Base-by-base conservation (phyloP, 768 basidiomycete genomes). In the Tylopilus plumbeoviolaceoides region DNA sequence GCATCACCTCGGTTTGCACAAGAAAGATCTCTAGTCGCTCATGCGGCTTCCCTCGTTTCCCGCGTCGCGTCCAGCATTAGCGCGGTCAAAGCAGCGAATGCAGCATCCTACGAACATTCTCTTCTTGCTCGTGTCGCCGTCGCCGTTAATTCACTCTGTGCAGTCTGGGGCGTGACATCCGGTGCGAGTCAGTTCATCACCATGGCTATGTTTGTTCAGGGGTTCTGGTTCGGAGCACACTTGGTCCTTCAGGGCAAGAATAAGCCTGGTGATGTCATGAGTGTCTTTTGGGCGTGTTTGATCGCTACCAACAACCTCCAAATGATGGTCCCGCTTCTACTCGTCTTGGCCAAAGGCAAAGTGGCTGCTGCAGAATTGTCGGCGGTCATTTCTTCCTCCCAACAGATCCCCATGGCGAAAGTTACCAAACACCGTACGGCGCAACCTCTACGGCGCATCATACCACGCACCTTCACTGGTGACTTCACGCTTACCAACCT, bases 241-340 rank as follows among this genome's bases (percentile, higher is more conserved):
- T 79, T 97, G 47, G 92, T 99, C n/a, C 72, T 83, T n/a, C 77
- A 85, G 12, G 89, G 87, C 15, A 81, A 76, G 56, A 77, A 82
- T 48, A 72, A 72, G 4, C 73, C 88, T 0, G 92, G 92, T 1
- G 80, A 86, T 33, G 89, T 98, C 57, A 95, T 94, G 87, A 85
- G 89, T n/a, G 91, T 95, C 47, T 99, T 98, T 69, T 98, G 95
- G 95, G 94, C 95, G 0, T 94, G 91, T 66, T 75, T 98, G 20
- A 89, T 98, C 55, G 93, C 91, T 0, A 87, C 89, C 1, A 85
- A 80, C 60, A 93, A 91, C 67, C 72, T 97, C 3, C 93, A 97
- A 66, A 83, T 88, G 78, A 84, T 84, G 61, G 82, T 98, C 10
- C 93, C 94, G 0, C 83, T 89, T 55, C 72, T 91, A 59, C 85